Base-by-base conservation (phyloP, 2,329 filamentous ascomycete genomes). In the Thelonectria olida region DNA sequence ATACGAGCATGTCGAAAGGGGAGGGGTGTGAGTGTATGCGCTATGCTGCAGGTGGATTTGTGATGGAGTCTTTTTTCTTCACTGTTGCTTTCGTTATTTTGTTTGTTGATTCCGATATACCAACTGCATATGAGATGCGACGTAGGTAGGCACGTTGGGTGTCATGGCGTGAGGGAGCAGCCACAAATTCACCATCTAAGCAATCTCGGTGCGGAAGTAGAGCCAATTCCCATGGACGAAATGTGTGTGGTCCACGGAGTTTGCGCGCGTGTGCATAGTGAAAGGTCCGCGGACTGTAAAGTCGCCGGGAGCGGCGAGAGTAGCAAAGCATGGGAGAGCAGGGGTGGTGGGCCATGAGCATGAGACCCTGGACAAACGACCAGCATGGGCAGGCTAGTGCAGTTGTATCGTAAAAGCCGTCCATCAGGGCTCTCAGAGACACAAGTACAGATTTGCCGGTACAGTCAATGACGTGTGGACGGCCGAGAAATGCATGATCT, bases 381-480 rank as follows among this genome's bases (percentile, higher is more conserved):
- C 7, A 10, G 10, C 13, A 10, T 10, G 28, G 10, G 10, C 38
- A 61, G 45, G 10, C 13, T 31, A 31, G 28, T 31, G 10, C 38
- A 61, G 45, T 39, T 27, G 45, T 48, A 55, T 28, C 57, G 56
- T 34, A 44, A 4, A 28, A 6, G 17, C 7, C 10, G n/a, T 7
- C 39, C 38, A 17, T 15, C 17, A 10, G 39, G 39, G n/a, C n/a
- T 20, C 4, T 20, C 6, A 42, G 39, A 42, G 36, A 7, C 36
- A 15, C n/a, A 44, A 31, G 23, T n/a, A 23, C 39, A 47, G 42
- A 65, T 51, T 41, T 57, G 45, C 63, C 44, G 51, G 65, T 51
- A 54, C 36, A 55, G 41, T 67, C 54, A 55, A 65, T 64, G 60
- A 67, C 64, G 62, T 65, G 61, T 59, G 45, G 58, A 54, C 41